phyloP scores from a whole-genome alignment of 1,284 basidiomycete species.

The Cryptococcus deneoformans region DNA sequence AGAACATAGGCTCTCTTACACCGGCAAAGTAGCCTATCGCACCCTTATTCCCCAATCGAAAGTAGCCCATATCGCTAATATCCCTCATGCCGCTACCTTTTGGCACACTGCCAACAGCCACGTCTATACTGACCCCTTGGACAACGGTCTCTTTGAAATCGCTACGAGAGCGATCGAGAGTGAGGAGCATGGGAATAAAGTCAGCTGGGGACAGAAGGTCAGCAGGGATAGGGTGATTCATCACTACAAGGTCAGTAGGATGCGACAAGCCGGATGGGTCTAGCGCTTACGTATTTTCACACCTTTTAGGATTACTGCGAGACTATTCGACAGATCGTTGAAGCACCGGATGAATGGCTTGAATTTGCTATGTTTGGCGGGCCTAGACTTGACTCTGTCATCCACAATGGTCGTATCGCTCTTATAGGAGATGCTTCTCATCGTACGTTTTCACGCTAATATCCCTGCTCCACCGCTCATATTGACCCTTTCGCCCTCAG shows the following conservation, averaged over 20 bases:
- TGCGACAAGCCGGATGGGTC: no score
- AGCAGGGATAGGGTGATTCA: slow-evolving; percentile 11
- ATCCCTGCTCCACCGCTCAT: neutral
- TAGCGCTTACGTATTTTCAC: neutral
- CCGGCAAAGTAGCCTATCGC: slow-evolving; percentile 21
- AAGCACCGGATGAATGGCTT: slow-evolving; percentile 24
- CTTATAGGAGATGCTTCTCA: slow-evolving; percentile 31
- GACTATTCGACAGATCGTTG: slow-evolving; percentile 21
- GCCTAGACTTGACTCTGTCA: slow-evolving; percentile 18
- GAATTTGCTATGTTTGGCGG: slow-evolving; percentile 36
- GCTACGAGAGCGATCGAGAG: slow-evolving; percentile 16
- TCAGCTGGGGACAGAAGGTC: slow-evolving; percentile 26
- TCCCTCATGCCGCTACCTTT: slow-evolving; percentile 14
- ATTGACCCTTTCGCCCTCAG: slow-evolving; percentile 2
- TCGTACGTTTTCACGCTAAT: slow-evolving; percentile 13
- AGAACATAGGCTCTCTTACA: slow-evolving; percentile 19
- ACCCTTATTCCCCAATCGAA: slow-evolving; percentile 15
- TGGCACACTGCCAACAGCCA: slow-evolving; percentile 21
- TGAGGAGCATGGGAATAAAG: slow-evolving; percentile 19
- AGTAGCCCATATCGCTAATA: slow-evolving; percentile 14
- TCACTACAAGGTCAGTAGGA: slow-evolving; percentile 18
- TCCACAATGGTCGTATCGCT: slow-evolving; percentile 19
- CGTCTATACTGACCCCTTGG: slow-evolving; percentile 19
- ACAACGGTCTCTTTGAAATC: slow-evolving; percentile 19
- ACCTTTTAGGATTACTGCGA: slow-evolving; percentile 17